Conservation (phyloP, 2,329 filamentous ascomycete genomes). For the Talaromyces pinophilus region DNA sequence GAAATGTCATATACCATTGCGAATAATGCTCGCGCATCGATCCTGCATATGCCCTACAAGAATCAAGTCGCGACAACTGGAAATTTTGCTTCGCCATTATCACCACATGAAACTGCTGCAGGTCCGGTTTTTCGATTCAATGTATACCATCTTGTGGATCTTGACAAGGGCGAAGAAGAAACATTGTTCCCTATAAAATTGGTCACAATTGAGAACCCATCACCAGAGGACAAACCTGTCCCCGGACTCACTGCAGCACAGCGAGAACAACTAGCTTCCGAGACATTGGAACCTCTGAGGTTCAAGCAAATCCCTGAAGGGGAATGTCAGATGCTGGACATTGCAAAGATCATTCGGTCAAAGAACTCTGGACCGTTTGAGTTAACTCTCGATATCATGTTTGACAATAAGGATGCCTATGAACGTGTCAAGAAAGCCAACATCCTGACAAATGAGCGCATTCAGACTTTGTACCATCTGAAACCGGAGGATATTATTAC, state of each 20-base stretch:
- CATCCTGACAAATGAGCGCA: slow-evolving; percentile 1
- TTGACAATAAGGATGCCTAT: slow-evolving; percentile 2
- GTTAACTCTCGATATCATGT: slow-evolving; percentile 16
- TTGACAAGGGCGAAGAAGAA: slow-evolving; percentile 18
- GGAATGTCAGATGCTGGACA: slow-evolving; percentile 24
- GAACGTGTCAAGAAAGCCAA: slow-evolving; percentile 2
- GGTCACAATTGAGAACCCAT: background rate
- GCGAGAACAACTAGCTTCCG: background rate
- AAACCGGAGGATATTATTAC: slow-evolving; percentile 29
- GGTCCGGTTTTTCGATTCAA: slow-evolving; percentile 29
- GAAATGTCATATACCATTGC: slow-evolving; percentile 48
- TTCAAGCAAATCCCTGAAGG: background rate
- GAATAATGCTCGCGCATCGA: slow-evolving; percentile 43
- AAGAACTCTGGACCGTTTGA: slow-evolving; percentile 15
- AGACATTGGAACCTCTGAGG: background rate
- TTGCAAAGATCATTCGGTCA: slow-evolving; percentile 8
- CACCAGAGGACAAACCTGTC: background rate
- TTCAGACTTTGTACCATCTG: slow-evolving; percentile 1
- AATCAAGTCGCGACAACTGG: slow-evolving; percentile 57
- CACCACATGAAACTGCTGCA: slow-evolving; percentile 40
- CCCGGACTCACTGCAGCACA: background rate
- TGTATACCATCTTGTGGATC: slow-evolving; percentile 19
- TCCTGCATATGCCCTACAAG: slow-evolving; percentile 52
- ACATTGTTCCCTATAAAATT: background rate
- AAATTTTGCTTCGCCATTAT: slow-evolving; percentile 52